phyloP scores from a whole-genome alignment of 2,329 filamentous ascomycete species.

The Cercospora zeae-maydis region DNA sequence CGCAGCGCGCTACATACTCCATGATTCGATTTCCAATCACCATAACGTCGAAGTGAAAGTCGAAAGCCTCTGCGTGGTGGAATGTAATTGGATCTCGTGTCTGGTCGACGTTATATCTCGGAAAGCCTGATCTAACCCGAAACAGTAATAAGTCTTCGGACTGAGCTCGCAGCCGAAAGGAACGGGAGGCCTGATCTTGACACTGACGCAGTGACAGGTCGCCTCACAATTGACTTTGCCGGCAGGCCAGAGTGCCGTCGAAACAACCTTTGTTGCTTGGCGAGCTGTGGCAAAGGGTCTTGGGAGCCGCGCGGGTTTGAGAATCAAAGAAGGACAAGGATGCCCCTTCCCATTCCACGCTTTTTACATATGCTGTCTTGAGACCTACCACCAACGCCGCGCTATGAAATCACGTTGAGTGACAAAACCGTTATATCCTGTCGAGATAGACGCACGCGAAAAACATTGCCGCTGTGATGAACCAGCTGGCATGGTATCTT shows the following conservation, averaged over 20 bases:
- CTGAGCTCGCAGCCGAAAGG: background rate
- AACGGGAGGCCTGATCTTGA: background rate
- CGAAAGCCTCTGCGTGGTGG: background rate
- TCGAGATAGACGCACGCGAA: background rate
- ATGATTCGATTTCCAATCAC: background rate
- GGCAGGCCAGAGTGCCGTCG: background rate
- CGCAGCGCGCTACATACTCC: background rate
- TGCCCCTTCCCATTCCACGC: background rate
- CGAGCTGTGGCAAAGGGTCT: background rate
- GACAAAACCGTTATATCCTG: constrained; percentile 12
- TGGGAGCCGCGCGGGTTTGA: background rate
- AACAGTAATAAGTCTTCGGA: background rate
- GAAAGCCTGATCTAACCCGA: background rate
- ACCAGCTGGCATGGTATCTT: constrained; percentile 18
- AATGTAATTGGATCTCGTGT: background rate
- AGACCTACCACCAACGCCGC: constrained; percentile 21
- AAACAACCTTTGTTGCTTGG: background rate
- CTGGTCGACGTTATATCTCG: background rate
- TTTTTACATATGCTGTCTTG: background rate
- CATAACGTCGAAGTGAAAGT: background rate
- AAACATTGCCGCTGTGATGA: constrained; percentile 23
- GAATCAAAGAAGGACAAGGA: background rate
- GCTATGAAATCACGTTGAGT: constrained; percentile 26
- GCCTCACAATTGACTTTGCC: background rate
- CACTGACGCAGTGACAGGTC: background rate